Evolutionary conservation across 2,329 filamentous ascomycete genomes (phyloP), one percentile per base, ranked within the genome.

Genomic region (Pestalotiopsis sp.): DNA sequence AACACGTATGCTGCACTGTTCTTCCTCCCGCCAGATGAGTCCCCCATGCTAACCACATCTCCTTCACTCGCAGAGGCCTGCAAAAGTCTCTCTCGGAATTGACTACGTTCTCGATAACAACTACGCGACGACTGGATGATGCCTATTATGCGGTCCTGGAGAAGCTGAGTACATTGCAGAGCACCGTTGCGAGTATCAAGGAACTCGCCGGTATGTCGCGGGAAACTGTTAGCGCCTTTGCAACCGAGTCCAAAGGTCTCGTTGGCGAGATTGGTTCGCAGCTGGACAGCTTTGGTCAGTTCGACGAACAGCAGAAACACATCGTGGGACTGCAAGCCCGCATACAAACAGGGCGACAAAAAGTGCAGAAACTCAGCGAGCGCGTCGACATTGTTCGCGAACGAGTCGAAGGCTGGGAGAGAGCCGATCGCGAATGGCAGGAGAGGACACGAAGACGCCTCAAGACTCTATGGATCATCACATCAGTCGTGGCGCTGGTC

Each of bases 121-220:
- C 90, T 27, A 92, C 90, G 17, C 85, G 86, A 70, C 87, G 87
- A 41, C 87, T 95, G 57, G 92, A 95, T 77, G 88, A 92, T 69
- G 91, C 91, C 3, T 95, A 94, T 80, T 92, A 92, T 72, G 87
- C 89, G 0, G 87, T 94, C 11, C 83, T 94, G 38, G 90, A 93
- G 76, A 93, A 91, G 75, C 85, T 92, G 63, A 86, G 86, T 64
- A 79, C 85, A 1, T 82, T 95, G 49, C 90, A 91, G 66, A 86
- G 83, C 72, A 93, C 90, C 0, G 87, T 94, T 52, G 78, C 83
- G 5, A 86, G 86, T 2, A 82, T 95, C 36, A 90, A 90, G 74
- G 89, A 92, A 72, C 84, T 95, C n/a, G 89, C 91, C 0, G 82
- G 82, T 38, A 83, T 88, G 73, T 90, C 90, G 5, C 85, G 84